Percentiles rank a stretch among this genome's conserved stretches.
Conservation (phyloP, 2,329 filamentous ascomycete species). For the Sclerotinia trifoliorum region DNA sequence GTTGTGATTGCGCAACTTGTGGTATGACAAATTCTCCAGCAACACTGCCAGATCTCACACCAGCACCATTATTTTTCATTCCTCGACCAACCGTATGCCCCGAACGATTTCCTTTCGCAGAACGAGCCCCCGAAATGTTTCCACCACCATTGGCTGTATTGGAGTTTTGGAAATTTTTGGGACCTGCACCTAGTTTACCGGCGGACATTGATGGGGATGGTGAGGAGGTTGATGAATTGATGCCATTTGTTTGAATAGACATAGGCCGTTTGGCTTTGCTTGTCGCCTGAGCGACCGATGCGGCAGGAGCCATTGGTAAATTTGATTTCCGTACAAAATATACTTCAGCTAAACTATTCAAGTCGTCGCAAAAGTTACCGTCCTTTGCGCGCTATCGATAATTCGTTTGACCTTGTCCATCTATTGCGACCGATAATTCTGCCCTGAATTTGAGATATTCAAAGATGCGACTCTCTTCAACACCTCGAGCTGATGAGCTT, state of each 20-base stretch:
- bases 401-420: slow-evolving; percentile 12
- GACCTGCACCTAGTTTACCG: slow-evolving; percentile 52
- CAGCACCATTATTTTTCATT: slow-evolving; percentile 50
- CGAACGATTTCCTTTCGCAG: slow-evolving; percentile 55
- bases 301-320: slow-evolving; percentile 37
- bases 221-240: slow-evolving; percentile 51
- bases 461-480: not conserved
- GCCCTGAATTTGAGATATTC: not conserved
- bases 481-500: not conserved
- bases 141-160: slow-evolving; percentile 47
- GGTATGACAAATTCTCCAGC: slow-evolving; percentile 44
- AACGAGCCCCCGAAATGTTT: slow-evolving; percentile 44
- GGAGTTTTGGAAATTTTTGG: slow-evolving; percentile 52
- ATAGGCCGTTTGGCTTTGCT: slow-evolving; percentile 67
- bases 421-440: not conserved
- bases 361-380: slow-evolving; percentile 8
- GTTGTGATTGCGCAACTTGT: slow-evolving; percentile 48
- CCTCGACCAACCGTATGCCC: slow-evolving; percentile 47
- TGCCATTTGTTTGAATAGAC: slow-evolving; percentile 49
- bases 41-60: slow-evolving; percentile 50
- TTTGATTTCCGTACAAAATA: not conserved
- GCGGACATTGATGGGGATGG: slow-evolving; percentile 53
- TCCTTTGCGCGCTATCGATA: slow-evolving; percentile 16
- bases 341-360: not conserved
- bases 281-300: slow-evolving; percentile 34